Evolutionary conservation across 306 rosid genomes (phyloP), one percentile per base, ranked within the genome.

Genomic region (Fagus sylvatica): DNA sequence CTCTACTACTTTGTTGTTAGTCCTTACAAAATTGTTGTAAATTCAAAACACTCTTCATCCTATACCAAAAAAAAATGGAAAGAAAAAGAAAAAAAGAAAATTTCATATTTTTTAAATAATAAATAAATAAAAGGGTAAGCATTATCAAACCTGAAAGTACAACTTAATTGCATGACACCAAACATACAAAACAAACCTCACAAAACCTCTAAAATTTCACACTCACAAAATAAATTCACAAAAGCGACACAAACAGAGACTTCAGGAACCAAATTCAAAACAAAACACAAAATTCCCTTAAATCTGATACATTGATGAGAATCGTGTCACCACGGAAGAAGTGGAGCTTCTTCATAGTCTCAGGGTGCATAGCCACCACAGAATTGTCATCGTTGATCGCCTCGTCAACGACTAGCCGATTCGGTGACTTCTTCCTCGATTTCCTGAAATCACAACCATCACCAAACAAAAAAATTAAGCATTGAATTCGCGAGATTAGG

Each of bases 291-390:
- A n/a, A n/a, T n/a, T n/a, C n/a, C n/a, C n/a, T n/a, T n/a, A n/a
- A n/a, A n/a, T n/a, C 33, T 16, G 8, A 36, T 2, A 80, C 88
- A 87, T 87, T 87, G 69, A 87, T 79, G 67, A 87, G 90, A 37
- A 87, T 72, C 19, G 90, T 87, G 53, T 87, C 90, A 4, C 90
- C 90, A 0, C 90, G 81, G 66, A 87, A 87, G 61, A 87, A 76
- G 74, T 85, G 87, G 7, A 87, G 81, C 76, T 79, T 84, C 82
- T 87, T 88, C 90, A 87, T 84, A 60, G 86, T 87, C 4, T 79
- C 67, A 0, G 88, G 86, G 69, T 87, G 84, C n/a, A n/a, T n/a
- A n/a, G n/a, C n/a, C n/a, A n/a, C n/a, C n/a, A n/a, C n/a, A n/a
- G n/a, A n/a, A n/a, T n/a, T n/a, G n/a, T n/a, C n/a, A n/a, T n/a